These are phyloP conservation scores for Zostera marina DNA, from an alignment of 116 monocot genomes.

Conservation along the genomic window DNA sequence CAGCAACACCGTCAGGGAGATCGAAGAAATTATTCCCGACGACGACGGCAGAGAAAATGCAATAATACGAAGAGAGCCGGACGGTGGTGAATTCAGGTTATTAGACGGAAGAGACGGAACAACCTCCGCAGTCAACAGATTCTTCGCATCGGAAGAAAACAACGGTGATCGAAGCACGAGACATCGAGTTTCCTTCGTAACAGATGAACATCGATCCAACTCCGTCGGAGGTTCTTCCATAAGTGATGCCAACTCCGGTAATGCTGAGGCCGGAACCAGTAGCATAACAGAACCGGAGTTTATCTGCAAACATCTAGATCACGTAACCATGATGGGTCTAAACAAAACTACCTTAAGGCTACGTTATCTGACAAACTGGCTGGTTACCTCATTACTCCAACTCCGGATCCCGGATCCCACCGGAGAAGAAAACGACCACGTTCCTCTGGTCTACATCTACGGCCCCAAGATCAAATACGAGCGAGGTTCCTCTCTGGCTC, in stretches of 20 bases:
- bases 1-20: slow-evolving; percentile 5
- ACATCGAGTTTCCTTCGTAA: slow-evolving; percentile 35
- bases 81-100: slow-evolving; percentile 30
- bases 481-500: slow-evolving; percentile 25
- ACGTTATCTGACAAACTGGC: slow-evolving; percentile 57
- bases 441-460: slow-evolving; percentile 21
- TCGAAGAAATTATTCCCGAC: neutral
- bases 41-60: slow-evolving; percentile 30
- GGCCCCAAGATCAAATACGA: slow-evolving; percentile 34
- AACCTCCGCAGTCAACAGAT: slow-evolving; percentile 19
- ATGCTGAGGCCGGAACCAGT: neutral
- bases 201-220: slow-evolving; percentile 17
- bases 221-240: neutral
- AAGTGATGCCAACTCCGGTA: too few species aligned
- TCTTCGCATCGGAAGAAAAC: slow-evolving; percentile 38
- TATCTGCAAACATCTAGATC: slow-evolving; percentile 80
- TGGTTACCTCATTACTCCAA: slow-evolving; percentile 24
- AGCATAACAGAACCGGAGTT: slow-evolving; percentile 73
- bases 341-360: slow-evolving; percentile 73
- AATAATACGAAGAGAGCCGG: slow-evolving; percentile 23
- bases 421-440: slow-evolving; percentile 9
- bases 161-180: slow-evolving; percentile 11
- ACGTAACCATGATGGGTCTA: slow-evolving; percentile 82
- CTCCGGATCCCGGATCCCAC: slow-evolving; percentile 12
- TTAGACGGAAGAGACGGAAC: slow-evolving; percentile 20